Conservation (phyloP, 768 basidiomycete species). For the Kwoniella botswanensis region DNA sequence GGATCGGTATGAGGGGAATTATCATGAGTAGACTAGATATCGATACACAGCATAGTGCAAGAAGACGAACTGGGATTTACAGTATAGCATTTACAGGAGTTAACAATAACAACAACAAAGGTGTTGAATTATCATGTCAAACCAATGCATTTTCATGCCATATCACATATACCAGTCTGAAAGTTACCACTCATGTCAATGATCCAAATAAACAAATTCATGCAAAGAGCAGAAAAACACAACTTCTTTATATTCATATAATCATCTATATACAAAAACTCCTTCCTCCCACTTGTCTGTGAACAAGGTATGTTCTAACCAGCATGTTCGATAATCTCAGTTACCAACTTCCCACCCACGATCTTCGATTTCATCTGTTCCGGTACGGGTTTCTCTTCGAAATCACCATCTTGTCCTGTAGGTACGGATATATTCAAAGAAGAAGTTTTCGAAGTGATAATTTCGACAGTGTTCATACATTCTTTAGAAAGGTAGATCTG, state of each 20-base stretch:
- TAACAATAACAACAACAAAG: too few relatives aligned
- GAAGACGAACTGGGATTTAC: too few relatives aligned
- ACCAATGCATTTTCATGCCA: neutral
- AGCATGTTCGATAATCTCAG: conserved; percentile 83
- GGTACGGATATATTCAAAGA: conserved; percentile 89
- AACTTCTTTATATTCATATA: too few relatives aligned
- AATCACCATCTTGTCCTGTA: conserved; percentile 89
- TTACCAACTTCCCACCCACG: conserved; percentile 80
- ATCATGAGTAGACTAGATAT: too few relatives aligned
- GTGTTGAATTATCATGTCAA: neutral
- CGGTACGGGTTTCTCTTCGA: conserved; percentile 84
- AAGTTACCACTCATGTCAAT: too few relatives aligned
- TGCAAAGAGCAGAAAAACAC: too few relatives aligned
- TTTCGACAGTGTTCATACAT: conserved; percentile 73
- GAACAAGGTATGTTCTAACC: conserved; percentile 44
- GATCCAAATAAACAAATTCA: too few relatives aligned
- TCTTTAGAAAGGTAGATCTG: conserved; percentile 89
- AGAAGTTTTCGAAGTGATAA: conserved; percentile 93
- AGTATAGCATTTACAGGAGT: too few relatives aligned
- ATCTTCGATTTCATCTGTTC: conserved; percentile 93
- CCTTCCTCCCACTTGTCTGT: too few relatives aligned
- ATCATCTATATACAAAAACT: too few relatives aligned
- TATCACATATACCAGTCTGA: too few relatives aligned
- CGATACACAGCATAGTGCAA: too few relatives aligned
- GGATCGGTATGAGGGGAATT: conserved; percentile 37